Evolutionary conservation across 2,329 filamentous ascomycete species (phyloP).

Genomic region (Aspergillus novofumigatus): DNA sequence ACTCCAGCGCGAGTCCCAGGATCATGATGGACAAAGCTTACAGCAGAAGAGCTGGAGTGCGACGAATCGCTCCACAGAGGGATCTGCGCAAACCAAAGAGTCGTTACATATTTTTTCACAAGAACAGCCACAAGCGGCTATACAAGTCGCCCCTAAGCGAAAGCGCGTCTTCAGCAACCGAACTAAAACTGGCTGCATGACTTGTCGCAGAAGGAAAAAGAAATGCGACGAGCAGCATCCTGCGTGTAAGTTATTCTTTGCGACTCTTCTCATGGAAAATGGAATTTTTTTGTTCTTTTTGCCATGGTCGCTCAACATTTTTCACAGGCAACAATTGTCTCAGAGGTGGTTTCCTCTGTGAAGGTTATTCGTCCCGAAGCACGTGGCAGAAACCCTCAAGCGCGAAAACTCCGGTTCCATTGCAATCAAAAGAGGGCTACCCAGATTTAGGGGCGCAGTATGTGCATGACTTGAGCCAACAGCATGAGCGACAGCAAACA

Average conservation of each 20-base stretch:
- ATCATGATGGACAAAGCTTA: conserved; percentile 26
- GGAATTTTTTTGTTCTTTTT: conserved; percentile 4
- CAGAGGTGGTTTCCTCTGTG: conserved; percentile 83
- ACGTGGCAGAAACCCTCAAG: conserved; percentile 73
- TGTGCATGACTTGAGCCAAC: conserved; percentile 34
- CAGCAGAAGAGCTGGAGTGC: conserved; percentile 27
- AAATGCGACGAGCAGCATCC: conserved; percentile 96
- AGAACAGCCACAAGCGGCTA: conserved; percentile 30
- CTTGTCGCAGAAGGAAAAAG: conserved; percentile 89
- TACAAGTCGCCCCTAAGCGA: conserved; percentile 41
- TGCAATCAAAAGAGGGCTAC: conserved; percentile 75
- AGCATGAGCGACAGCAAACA: conserved; percentile 36
- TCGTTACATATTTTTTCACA: conserved; percentile 29
- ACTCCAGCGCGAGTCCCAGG: conserved; percentile 48
- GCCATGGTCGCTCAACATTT: conserved; percentile 9
- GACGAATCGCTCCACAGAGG: conserved; percentile 35
- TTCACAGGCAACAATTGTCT: conserved; percentile 76
- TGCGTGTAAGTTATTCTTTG: conserved; percentile 62
- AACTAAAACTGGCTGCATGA: conserved; percentile 93
- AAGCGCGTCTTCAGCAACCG: conserved; percentile 76
- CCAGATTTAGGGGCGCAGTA: conserved; percentile 36
- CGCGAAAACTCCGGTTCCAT: conserved; percentile 64
- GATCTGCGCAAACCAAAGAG: conserved; percentile 31
- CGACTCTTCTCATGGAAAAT: not conserved
- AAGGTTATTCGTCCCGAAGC: conserved; percentile 79